A percentile compares a stretch with the other conserved stretches of the same genome.
phyloP scores from a whole-genome alignment of 2,329 filamentous ascomycete genomes.

The Fragosphaeria purpurea region DNA sequence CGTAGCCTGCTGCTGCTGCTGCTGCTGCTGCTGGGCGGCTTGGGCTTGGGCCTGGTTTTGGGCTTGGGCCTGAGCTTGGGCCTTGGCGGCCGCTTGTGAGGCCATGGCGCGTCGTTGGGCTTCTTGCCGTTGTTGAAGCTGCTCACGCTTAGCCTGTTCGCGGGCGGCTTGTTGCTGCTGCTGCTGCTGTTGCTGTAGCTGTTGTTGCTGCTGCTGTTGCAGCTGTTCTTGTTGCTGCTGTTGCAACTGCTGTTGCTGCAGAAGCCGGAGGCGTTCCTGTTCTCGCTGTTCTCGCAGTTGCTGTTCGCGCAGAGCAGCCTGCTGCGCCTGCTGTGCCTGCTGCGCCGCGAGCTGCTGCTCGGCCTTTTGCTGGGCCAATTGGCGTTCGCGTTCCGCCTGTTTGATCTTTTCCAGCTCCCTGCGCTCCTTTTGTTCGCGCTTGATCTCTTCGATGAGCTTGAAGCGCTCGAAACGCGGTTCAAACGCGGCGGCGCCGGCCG shows the following conservation, averaged over 20 bases:
- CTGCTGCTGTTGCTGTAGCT: constrained; percentile 18
- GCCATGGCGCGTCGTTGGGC: constrained; percentile 3
- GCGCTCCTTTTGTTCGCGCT: constrained; percentile 64
- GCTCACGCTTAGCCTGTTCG: constrained; percentile 23
- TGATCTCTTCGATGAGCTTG: constrained; percentile 82
- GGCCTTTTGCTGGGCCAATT: constrained; percentile 40
- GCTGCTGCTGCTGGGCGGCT: constrained; percentile 3
- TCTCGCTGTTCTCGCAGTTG: constrained; percentile 15
- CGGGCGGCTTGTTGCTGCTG: constrained; percentile 8
- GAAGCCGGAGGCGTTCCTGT: constrained; percentile 7
- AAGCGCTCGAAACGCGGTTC: constrained; percentile 84
- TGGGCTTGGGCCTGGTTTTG: constrained; percentile 16
- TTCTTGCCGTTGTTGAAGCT: constrained; percentile 16
- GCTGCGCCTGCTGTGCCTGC: constrained; percentile 27
- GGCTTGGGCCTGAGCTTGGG: constrained; percentile 17
- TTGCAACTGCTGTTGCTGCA: constrained; percentile 14
- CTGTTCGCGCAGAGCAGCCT: constrained; percentile 8
- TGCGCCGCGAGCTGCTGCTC: constrained; percentile 32
- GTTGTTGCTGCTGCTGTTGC: constrained; percentile 10
- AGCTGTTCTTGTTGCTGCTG: constrained; percentile 15
- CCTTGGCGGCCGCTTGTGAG: background rate
- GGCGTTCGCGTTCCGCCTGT: constrained; percentile 49
- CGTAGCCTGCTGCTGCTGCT: background rate
- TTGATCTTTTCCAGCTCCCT: constrained; percentile 66
- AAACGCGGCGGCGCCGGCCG: constrained; percentile 62